Conservation (phyloP, 495 filamentous ascomycete species). For the Cercophora newfieldiana region DNA sequence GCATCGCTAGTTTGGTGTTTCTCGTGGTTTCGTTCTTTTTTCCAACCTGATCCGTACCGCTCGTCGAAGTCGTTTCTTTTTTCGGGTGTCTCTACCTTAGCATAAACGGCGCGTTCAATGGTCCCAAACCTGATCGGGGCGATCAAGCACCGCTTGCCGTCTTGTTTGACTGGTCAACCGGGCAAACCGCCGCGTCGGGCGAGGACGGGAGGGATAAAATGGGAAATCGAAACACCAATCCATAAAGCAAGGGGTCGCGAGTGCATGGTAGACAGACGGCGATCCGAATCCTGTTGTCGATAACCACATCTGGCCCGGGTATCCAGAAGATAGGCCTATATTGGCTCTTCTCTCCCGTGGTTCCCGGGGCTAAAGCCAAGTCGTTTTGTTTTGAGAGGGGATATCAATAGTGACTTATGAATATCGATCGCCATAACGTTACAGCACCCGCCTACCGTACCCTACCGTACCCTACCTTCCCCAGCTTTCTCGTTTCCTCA, state of each 20-base stretch:
- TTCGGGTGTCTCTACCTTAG: neutral
- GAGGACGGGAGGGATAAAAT: conserved; percentile 6
- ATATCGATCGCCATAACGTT: conserved; percentile 11
- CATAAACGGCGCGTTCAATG: conserved; percentile 1
- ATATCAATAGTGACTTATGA: neutral
- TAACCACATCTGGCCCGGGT: neutral
- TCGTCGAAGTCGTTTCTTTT: neutral
- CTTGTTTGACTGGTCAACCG: neutral
- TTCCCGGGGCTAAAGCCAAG: conserved; percentile 9
- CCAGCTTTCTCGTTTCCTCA: neutral
- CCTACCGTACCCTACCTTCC: neutral
- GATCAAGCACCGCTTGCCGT: conserved; percentile 6
- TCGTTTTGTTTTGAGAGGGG: conserved; percentile 10
- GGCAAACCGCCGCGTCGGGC: conserved; percentile 10
- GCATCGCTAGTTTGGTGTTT: neutral
- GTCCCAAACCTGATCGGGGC: conserved; percentile 7
- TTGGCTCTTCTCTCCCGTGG: conserved; percentile 4
- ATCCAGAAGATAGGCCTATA: neutral
- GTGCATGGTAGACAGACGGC: neutral
- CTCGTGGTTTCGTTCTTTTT: neutral
- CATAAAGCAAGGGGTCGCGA: neutral
- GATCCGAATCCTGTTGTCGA: conserved; percentile 1
- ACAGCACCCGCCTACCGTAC: neutral
- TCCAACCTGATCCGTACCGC: neutral
- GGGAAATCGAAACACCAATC: conserved; percentile 7